Evolutionary conservation across 2,329 filamentous ascomycete genomes (phyloP), one percentile per base, ranked within the genome.

Genomic region (Chaetomiaceae sp.): DNA sequence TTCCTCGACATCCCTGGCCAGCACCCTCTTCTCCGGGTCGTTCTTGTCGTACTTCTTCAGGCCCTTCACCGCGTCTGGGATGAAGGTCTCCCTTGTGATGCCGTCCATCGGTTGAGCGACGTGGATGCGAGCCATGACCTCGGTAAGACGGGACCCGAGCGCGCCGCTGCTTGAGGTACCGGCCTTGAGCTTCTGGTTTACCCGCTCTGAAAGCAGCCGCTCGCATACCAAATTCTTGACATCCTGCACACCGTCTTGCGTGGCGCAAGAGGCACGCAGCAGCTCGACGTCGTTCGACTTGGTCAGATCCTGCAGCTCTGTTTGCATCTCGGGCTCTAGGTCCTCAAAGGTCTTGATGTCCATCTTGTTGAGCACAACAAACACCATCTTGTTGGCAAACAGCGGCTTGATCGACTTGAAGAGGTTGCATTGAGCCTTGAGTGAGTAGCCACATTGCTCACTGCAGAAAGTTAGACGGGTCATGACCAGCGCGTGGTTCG

Each of bases 361-460:
- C 57, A 96, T 96, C 77, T 98, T 98, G 83, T 98, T 98, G 70
- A 97, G 78, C 47, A 97, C 88, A 48, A 98, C 78, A 65, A 95
- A 97, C 36, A 97, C 91, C 39, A 97, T 78, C 73, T 97, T 97
- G 74, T 97, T 96, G 44, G 89, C 84, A 65, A 98, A 98, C 18
- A 98, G 76, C 26, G 93, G 93, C 72, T 94, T 95, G 69, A 97
- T 95, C 67, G 86, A 94, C 73, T 88, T 83, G 78, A 96, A 98
- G 14, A 98, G 81, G 58, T 89, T 84, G 65, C 96, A 91, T 72
- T 98, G 93, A 7, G 90, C 89, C 54, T 83, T 76, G 15, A 98
- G 87, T 3, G 88, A 88, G 72, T 96, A 98, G 48, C 93, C 93
- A 60, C 90, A 96, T 73, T 95, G 88, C 73, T 96, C 91, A 18